These are phyloP conservation scores for Boechera divaricarpa DNA, from an alignment of 345 rosid species.

Conservation along the genomic window DNA sequence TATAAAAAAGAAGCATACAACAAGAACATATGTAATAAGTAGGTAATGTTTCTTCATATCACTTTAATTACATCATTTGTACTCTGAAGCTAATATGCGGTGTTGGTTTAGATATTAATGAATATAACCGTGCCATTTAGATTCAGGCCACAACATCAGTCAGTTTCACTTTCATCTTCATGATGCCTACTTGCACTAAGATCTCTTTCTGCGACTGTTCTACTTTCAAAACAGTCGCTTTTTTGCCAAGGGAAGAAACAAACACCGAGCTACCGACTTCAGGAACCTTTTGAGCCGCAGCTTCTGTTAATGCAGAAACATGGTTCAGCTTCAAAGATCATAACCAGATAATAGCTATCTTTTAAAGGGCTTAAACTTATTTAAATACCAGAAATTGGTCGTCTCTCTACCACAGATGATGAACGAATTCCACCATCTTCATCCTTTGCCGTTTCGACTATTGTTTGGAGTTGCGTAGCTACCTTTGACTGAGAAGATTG, in stretches of 20 bases:
- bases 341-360: slow-evolving; percentile 8
- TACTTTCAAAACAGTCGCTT: slow-evolving; percentile 67
- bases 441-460: slow-evolving; percentile 31
- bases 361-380: slow-evolving; percentile 19
- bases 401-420: slow-evolving; percentile 45
- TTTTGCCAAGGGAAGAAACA: slow-evolving; percentile 69
- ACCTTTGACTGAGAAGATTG: slow-evolving; percentile 46
- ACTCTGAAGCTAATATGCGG: slow-evolving; percentile 5
- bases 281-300: slow-evolving; percentile 55
- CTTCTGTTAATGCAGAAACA: slow-evolving; percentile 25
- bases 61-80: slow-evolving; percentile 23
- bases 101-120: slow-evolving; percentile 6
- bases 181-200: slow-evolving; percentile 78
- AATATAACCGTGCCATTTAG: background rate
- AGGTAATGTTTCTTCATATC: slow-evolving; percentile 11
- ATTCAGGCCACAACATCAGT: slow-evolving; percentile 48
- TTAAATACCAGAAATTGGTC: slow-evolving; percentile 51
- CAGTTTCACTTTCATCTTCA: slow-evolving; percentile 80
- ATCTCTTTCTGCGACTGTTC: slow-evolving; percentile 74
- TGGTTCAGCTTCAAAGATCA: background rate
- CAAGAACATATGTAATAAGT: slow-evolving; percentile 35
- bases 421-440: slow-evolving; percentile 38
- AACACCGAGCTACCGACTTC: slow-evolving; percentile 68
- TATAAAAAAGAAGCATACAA: slow-evolving; percentile 12
- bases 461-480: slow-evolving; percentile 46